These are phyloP conservation scores for Hypoxylon sp. DNA, from an alignment of 2,329 filamentous ascomycete species.

Conservation along the genomic window DNA sequence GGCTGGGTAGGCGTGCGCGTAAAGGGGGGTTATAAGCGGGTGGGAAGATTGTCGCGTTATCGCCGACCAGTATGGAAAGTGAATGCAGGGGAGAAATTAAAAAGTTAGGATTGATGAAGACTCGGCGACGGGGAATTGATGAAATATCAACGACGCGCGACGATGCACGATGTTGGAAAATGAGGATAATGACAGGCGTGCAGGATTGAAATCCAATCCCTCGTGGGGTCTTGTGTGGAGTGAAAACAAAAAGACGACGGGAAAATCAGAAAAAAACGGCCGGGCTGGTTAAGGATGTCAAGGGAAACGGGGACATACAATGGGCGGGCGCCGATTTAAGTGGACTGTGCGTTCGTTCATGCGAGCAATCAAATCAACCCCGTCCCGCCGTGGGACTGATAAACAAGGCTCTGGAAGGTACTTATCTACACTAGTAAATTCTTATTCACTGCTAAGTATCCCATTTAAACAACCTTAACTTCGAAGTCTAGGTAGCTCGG, in stretches of 20 bases:
- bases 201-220: conserved; percentile 22
- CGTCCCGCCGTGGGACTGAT: not conserved
- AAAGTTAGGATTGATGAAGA: not conserved
- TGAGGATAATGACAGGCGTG: conserved; percentile 1
- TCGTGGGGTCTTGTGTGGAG: conserved; percentile 22
- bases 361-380: conserved; percentile 20
- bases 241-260: conserved; percentile 20
- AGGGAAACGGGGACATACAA: conserved; percentile 19
- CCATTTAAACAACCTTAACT: not conserved
- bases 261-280: conserved; percentile 20
- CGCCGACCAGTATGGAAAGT: not conserved
- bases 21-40: conserved; percentile 2
- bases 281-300: conserved; percentile 15
- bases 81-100: not conserved
- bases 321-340: conserved; percentile 16
- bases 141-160: conserved; percentile 32
- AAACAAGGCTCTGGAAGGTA: not conserved
- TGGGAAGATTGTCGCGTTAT: conserved; percentile 10
- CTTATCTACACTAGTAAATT: not conserved
- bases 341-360: conserved; percentile 31
- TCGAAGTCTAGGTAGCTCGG: conserved; percentile 3
- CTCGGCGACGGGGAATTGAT: conserved; percentile 23
- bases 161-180: conserved; percentile 25
- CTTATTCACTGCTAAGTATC: not conserved
- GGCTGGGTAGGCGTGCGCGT: not conserved